phyloP scores from a whole-genome alignment of 768 basidiomycete species.

The Termitomyces sp. region DNA sequence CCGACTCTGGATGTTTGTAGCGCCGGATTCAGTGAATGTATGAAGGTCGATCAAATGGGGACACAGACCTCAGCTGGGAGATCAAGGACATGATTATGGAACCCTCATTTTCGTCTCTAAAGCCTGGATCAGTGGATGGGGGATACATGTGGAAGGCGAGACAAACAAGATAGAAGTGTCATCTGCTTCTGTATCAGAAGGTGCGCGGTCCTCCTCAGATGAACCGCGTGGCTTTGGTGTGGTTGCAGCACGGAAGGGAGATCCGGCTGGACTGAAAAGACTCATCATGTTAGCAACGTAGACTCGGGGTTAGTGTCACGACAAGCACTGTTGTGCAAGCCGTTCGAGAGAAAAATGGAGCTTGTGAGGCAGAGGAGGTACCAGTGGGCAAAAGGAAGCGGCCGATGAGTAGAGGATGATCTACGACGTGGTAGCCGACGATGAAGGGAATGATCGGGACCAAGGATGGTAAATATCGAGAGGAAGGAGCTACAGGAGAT shows the following conservation, averaged over 20 bases:
- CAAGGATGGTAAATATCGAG: conserved; percentile 9
- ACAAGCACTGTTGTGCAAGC: conserved; percentile 1
- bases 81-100: conserved; percentile 86
- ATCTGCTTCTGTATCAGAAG: conserved; percentile 83
- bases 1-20: conserved; percentile 60
- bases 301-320: neutral
- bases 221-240: conserved; percentile 62
- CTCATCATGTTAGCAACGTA: conserved; percentile 60
- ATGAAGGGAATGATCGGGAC: neutral
- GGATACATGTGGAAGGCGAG: conserved; percentile 23
- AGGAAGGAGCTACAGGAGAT: neutral
- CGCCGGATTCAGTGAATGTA: conserved; percentile 1
- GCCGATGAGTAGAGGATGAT: neutral
- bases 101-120: conserved; percentile 90
- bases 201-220: conserved; percentile 63
- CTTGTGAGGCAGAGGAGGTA: neutral
- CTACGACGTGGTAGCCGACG: neutral
- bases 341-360: neutral
- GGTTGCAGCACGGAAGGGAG: conserved; percentile 52
- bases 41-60: conserved; percentile 3
- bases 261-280: conserved; percentile 69
- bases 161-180: conserved; percentile 88
- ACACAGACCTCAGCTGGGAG: conserved; percentile 75
- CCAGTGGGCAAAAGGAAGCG: neutral
- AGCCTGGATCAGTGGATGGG: conserved; percentile 33